Conservation (phyloP, 1,284 basidiomycete genomes). For the Trametes sp. region DNA sequence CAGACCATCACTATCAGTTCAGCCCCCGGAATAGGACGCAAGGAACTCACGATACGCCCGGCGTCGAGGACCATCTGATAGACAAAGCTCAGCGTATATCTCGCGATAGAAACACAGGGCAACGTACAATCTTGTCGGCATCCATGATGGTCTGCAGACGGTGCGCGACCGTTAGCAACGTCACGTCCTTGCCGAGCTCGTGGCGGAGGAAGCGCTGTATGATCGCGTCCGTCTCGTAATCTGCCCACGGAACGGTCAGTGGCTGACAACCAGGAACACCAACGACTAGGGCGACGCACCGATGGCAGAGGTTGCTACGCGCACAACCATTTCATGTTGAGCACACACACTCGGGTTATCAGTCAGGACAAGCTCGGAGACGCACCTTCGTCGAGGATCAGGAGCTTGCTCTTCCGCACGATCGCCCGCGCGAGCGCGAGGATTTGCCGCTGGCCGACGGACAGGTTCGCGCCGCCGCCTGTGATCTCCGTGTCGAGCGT, state of each 20-base stretch:
- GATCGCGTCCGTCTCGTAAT: constrained; percentile 62
- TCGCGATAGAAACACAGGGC: background rate
- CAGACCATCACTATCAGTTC: background rate
- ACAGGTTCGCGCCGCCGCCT: constrained; percentile 66
- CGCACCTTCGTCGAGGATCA: constrained; percentile 68
- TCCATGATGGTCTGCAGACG: constrained; percentile 76
- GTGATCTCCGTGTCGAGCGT: constrained; percentile 61
- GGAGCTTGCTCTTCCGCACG: constrained; percentile 62
- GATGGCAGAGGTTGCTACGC: constrained; percentile 47
- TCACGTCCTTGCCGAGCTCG: constrained; percentile 59
- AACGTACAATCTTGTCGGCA: constrained; percentile 49
- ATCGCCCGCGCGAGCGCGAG: constrained; percentile 68
- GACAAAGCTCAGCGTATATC: background rate
- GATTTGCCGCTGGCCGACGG: constrained; percentile 65
- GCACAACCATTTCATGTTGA: too few species aligned
- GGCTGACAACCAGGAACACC: background rate
- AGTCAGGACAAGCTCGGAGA: background rate
- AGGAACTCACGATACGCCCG: constrained; percentile 43
- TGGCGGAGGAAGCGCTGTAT: constrained; percentile 66
- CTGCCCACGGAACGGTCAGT: constrained; percentile 32
- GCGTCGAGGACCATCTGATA: constrained; percentile 49
- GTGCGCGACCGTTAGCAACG: constrained; percentile 71
- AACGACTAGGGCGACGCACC: constrained; percentile 39
- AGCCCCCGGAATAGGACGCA: too few species aligned
- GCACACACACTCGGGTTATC: too few species aligned